These are phyloP conservation scores for Scenedesmus sp. DNA, from an alignment of 163 green algal species.

Conservation along the genomic window DNA sequence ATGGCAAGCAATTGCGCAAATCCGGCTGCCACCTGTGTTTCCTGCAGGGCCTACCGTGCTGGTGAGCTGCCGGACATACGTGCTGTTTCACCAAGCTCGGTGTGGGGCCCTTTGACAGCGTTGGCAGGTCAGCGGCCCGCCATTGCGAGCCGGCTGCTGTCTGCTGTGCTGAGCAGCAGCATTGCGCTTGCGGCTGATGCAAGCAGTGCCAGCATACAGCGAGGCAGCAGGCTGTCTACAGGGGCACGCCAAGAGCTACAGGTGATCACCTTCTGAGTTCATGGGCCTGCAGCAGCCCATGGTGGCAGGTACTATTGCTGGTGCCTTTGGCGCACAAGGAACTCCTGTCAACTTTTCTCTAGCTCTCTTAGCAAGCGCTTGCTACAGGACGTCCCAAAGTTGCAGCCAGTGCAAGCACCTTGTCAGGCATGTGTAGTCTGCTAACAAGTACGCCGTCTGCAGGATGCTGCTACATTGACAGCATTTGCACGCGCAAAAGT, in stretches of 20 bases:
- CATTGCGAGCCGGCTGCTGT: constrained; percentile 28
- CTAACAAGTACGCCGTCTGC: too few species aligned
- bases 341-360: too few species aligned
- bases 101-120: neutral
- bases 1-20: neutral
- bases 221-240: constrained; percentile 3
- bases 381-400: too few species aligned
- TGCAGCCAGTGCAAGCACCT: too few species aligned
- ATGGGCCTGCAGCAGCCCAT: neutral
- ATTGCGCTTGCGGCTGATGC: constrained; percentile 8
- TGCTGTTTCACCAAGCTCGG: neutral
- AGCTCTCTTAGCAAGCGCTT: too few species aligned
- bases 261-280: neutral
- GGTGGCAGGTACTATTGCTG: too few species aligned
- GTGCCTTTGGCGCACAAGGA: too few species aligned
- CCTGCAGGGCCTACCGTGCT: neutral
- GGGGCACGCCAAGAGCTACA: neutral
- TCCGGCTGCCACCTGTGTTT: neutral
- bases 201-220: neutral
- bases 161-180: neutral
- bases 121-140: neutral
- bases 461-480: too few species aligned
- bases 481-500: too few species aligned
- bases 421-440: too few species aligned
- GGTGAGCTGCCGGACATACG: constrained; percentile 45